Evolutionary conservation across 2,329 filamentous ascomycete genomes (phyloP), one percentile per base, ranked within the genome.

Genomic region (Colletotrichum gloeosporioides): DNA sequence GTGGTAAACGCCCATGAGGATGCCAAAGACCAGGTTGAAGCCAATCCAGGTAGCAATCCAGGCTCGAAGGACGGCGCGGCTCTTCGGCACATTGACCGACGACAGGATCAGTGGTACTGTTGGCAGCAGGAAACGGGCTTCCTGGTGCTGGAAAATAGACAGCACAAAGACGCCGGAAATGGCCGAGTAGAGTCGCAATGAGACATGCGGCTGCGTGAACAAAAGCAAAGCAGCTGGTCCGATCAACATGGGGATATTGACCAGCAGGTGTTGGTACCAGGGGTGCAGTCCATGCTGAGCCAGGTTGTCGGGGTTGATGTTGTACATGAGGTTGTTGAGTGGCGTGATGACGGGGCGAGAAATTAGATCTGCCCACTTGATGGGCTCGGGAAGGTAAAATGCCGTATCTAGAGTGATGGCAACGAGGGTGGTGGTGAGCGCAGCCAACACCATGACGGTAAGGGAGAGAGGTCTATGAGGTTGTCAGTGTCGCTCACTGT

Each of bases 351-450:
- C 90, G 1, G 95, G 95, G 71, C 90, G 88, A 32, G 85, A 85
- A 79, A 94, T 86, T 34, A 96, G 85, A 77, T 93, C 90, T 25
- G 88, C 87, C 88, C 94, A 93, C 49, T 90, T 90, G 74, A 95
- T 89, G 69, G 92, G 89, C 74, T 90, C 88, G 74, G 89, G 82
- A 62, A 90, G 87, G 83, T 98, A 98, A 84, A 98, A 98, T 62
- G 92, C 90, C 4, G 96, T 99, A 84, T 99, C 97, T 73, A 95
- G 89, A 73, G 92, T 91, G 79, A 98, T 91, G 55, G 96, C 96
- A 78, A 96, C 84, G 73, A 92, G 88, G 63, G 92, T 88, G 67
- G 95, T 96, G 66, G 93, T 83, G 44, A 94, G 83, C 36, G 92
- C 95, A 77, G 94, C 93, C 71, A 91, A 81, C 71, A 92, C 82